Evolutionary conservation across 768 basidiomycete species (phyloP), one percentile per base, ranked within the genome.

Genomic region (Lepiota subincarnata): DNA sequence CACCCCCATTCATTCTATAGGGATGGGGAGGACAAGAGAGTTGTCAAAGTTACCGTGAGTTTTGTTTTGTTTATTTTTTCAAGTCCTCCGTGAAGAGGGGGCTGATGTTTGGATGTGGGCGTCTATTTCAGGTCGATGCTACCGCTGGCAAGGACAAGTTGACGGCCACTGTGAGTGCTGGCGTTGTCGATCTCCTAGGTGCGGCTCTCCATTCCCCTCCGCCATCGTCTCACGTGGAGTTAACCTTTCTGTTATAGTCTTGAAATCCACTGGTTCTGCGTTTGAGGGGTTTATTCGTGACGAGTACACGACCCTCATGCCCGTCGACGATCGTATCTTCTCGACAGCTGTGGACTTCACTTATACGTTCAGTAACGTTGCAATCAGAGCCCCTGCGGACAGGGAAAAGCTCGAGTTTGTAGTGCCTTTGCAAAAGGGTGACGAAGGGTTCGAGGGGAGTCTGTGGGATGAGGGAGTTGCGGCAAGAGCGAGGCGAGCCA

Each of bases 251-350:
- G 10, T 7, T 31, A 31, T 8, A 91, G 94, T 97, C 12, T 81
- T 98, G 62, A 98, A 98, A 71, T 83, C 89, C 31, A 84, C 88
- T 3, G 95, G 92, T 11, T 93, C 91, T 0, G 81, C 86, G 0
- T 98, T 98, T 65, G 77, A 84, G 50, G 76, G 79, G 22, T 98
- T 94, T 69, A 66, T 88, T 45, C 78, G 81, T 2, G 93, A 96
- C 68, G 89, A 93, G 62, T 91, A 84, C 69, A 94, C 94, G n/a
- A 94, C 91, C 1, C 80, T 96, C 18, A 73, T 67, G 12, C 84
- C 89, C 58, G 94, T 96, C 40, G 68, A 84, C 60, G 96, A 98
- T 59, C 81, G 96, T 7, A 87, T 98, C 62, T 87, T 98, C 71
- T 90, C 88, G 14, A 98, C 96, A 1, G 81, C 89, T 4, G 74